Percentiles rank a stretch among this genome's conserved stretches.
phyloP scores from a whole-genome alignment of 2,329 filamentous ascomycete species.

The Scytalidium lignicola region DNA sequence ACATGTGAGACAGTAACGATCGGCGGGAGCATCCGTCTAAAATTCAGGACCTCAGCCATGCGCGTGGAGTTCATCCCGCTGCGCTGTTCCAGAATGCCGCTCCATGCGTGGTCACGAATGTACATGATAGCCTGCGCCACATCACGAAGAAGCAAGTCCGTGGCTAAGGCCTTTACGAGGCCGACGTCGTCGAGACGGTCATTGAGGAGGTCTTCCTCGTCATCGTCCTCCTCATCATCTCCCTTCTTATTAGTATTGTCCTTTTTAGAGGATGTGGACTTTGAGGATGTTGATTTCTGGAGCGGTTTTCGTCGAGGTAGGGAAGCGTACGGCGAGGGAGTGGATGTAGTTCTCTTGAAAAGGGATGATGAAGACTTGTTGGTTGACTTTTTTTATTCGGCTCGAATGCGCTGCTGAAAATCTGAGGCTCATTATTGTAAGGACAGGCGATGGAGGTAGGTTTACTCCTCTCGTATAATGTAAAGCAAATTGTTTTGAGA shows the following conservation, averaged over 20 bases:
- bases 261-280: slow-evolving; percentile 10
- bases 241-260: slow-evolving; percentile 2
- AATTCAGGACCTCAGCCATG: slow-evolving; percentile 59
- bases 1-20: slow-evolving; percentile 63
- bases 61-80: slow-evolving; percentile 60
- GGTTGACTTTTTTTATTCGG: slow-evolving; percentile 24
- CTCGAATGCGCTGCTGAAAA: slow-evolving; percentile 25
- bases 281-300: slow-evolving; percentile 8
- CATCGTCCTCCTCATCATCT: slow-evolving; percentile 16
- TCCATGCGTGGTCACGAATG: slow-evolving; percentile 59
- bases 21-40: slow-evolving; percentile 53
- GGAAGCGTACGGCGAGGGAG: slow-evolving; percentile 20
- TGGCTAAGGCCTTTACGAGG: slow-evolving; percentile 47
- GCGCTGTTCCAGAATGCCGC: slow-evolving; percentile 49
- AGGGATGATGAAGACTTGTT: slow-evolving; percentile 15
- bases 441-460: neutral
- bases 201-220: slow-evolving; percentile 32
- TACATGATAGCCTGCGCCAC: slow-evolving; percentile 61
- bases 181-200: slow-evolving; percentile 57
- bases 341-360: slow-evolving; percentile 20
- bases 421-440: slow-evolving; percentile 23
- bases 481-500: no score
- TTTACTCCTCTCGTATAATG: no score
- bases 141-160: slow-evolving; percentile 53
- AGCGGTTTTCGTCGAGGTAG: slow-evolving; percentile 24